Base-by-base conservation (phyloP, 2,329 filamentous ascomycete genomes). In the Hypoxylon sp. region DNA sequence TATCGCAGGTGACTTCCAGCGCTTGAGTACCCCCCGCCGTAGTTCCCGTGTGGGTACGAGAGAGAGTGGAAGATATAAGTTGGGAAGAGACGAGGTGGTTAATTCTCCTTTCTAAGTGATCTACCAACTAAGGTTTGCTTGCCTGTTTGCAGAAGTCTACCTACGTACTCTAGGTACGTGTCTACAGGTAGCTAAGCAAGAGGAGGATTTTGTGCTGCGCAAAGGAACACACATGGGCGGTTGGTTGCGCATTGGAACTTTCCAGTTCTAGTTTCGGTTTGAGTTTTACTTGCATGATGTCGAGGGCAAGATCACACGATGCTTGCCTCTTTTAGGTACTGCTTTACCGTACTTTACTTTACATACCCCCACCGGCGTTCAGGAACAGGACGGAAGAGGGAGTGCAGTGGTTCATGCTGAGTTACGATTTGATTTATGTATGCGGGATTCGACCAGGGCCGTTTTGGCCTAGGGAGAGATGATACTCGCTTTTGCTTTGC, bases 11-110 rank as follows among this genome's bases (percentile, higher is more conserved):
- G 71, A 86, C 62, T 72, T 79, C 34, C 69, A 72, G 41, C 74
- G 71, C 57, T 75, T 73, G 32, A 78, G 75, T 66, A 78, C 73
- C 56, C 80, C 68, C 46, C 72, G 80, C 27, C 74, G 78, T 56
- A 78, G 76, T 57, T 75, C 76, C 2, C 73, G 81, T 2, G 76
- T 86, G 36, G 76, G 78, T 1, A 81, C 74, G 1, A 73, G 71
- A 27, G 73, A 78, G 15, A 84, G 82, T 55, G 79, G 82, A 1
- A 78, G 86, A 15, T 89, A 89, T 66, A 90, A 90, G 74, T 77
- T 96, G 36, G 86, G 87, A 41, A 84, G 83, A 67, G 88, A 91
- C 30, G 91, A 96, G 48, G 86, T 97, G 62, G 93, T 97, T 16
- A 87, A 96, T 66, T 80, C 81, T 25, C 79, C 81, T 8, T 86